Evolutionary conservation across 768 basidiomycete genomes (phyloP), one percentile per base, ranked within the genome.

Genomic region (Tylopilus plumbeoviolaceoides): DNA sequence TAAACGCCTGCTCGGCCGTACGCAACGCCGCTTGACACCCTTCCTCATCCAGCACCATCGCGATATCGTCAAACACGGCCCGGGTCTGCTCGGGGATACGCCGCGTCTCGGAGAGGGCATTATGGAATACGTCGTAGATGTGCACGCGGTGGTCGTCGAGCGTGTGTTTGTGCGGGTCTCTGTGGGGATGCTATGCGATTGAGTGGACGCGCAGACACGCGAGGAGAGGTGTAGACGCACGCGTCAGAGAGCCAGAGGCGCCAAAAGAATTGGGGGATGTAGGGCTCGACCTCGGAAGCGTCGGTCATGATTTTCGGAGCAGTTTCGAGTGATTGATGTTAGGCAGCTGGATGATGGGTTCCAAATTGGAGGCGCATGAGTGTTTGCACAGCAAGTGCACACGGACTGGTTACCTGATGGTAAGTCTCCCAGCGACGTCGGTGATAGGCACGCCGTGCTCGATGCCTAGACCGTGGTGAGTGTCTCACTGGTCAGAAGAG

Each of bases 101-200:
- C 30, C 75, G 65, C 23, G 72, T 74, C 63, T 83, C 79, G 21
- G 69, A 67, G 23, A 84, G 70, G 11, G 71, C 67, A 57, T 81
- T 80, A 28, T 78, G 68, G 56, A 78, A 80, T 7, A 79, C 72
- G 54, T 82, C 74, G 55, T 81, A 82, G 3, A 75, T 60, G 57
- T 83, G 81, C 30, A 83, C 58, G 28, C 80, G 69, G 59, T 59
- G 75, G 62, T 57, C 71, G 56, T 53, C 71, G 55, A 59, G 47
- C 54, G 64, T 59, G 61, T 64, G 63, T 41, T 63, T 70, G 31
- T 49, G 62, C n/a, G 59, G 55, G 50, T 64, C 65, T n/a, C 68
- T 69, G 50, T 2, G 31, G 23, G n/a, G 28, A 30, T 7, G 28
- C 10, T 10, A 12, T 5, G 15, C 7, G 30, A 23, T 2, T 28